Base-by-base conservation (phyloP, 148 eudicot genomes). In the Cornus kousa region DNA sequence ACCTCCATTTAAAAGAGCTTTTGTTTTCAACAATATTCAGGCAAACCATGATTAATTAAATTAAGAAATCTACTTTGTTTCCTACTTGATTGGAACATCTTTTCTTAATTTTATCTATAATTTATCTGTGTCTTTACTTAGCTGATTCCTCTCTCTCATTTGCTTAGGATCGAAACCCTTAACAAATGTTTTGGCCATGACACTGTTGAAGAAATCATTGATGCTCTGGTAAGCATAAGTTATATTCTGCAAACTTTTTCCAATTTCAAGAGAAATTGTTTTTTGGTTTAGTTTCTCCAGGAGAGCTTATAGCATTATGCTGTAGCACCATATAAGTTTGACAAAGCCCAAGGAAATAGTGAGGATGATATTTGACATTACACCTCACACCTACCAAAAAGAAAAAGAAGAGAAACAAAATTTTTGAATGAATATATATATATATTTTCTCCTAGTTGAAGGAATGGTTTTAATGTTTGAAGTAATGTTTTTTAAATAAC, bases 121-220 rank as follows among this genome's bases (percentile, higher is more conserved):
- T 17, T 11, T 50, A 9, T 12, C 9, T 50, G 13, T 65, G 60
- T 72, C 66, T 70, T 35, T 57, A 24, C 69, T 62, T 73, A 13
- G 75, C 55, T 80, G 66, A 11, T 72, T 78, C 5, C 73, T 60
- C 69, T 55, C 64, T 70, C 66, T 70, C n/a, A 57, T 78, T 78
- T 86, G 75, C 65, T 80, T 86, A 93, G 98, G 96, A 81, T 90
- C 75, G 88, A 90, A 83, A 90, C 81, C 50, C 78, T 95, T 79
- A 87, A 93, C 80, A 88, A 78, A 85, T 95, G 97, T 87, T 95
- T 95, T 83, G 70, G 96, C 75, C 94, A 85, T 68, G 97, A 87
- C 73, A 91, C 91, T 7, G 97, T 93, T 24, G 98, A 95, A 78
- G 98, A 91, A 84, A 95, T 95, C 82, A 88, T 93, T 68, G 89